Evolutionary conservation across 1,139 yeast genomes (phyloP), one percentile per base, ranked within the genome.

Genomic region (Blastobotrys aristatus): DNA sequence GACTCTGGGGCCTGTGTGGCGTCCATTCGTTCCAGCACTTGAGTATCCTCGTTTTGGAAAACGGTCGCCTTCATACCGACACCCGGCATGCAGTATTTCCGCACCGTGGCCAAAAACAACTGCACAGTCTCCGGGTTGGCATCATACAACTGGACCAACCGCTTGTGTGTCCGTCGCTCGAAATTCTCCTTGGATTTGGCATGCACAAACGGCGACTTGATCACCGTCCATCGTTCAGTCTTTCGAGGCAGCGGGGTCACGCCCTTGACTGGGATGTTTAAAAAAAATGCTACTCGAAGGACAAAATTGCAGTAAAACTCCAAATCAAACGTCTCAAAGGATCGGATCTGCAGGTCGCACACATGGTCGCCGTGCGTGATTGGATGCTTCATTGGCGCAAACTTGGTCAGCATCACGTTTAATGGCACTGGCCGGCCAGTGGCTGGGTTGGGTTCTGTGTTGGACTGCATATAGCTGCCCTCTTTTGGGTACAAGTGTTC

Each of bases 161-260:
- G 79, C 60, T 84, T 80, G 65, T 79, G 87, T 0, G 97, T 92
- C 47, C 79, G 76, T 70, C 97, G 81, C 70, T 87, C 87, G 70
- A 87, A 92, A 72, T 92, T 92, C 70, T 92, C 96, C 70, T 92
- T 92, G 8, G 95, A 77, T 65, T 90, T 90, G 47, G 97, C 95
- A 63, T 87, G 95, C 30, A 87, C 96, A 65, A 92, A 92, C 1
- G 97, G 97, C 3, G 96, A 83, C 64, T 84, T 79, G 59, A 85
- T 88, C 47, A 92, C 96, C 0, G 98, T 92, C 86, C 96, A 92
- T 57, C 89, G 79, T 67, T 90, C 94, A 42, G 86, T 79, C 63
- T 81, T 83, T 20, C 80, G 75, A 30, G 85, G 83, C 52, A 82
- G 66, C 16, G 88, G 88, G 37, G 73, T 72, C 11, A 84, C 82